Conservation (phyloP, 2,329 filamentous ascomycete species). For the Elsinoe batatas region DNA sequence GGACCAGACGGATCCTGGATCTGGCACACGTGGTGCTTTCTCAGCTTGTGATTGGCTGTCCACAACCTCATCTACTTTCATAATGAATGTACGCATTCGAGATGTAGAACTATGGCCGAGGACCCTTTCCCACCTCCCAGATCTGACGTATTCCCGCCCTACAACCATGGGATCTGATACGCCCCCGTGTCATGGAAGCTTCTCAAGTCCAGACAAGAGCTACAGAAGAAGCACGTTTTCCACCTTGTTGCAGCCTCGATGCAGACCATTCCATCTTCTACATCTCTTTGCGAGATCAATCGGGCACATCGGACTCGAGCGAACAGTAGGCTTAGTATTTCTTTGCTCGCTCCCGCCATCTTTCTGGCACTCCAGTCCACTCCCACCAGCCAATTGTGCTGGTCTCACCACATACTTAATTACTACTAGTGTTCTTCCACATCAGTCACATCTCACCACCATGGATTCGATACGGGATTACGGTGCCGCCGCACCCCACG, state of each 20-base stretch:
- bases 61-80: neutral
- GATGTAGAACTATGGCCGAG: too few relatives aligned
- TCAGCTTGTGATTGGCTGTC: neutral
- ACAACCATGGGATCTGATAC: neutral
- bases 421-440: neutral
- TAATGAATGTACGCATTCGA: too few relatives aligned
- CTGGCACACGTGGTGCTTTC: neutral
- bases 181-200: neutral
- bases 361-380: neutral
- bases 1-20: neutral
- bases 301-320: neutral
- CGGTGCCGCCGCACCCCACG: constrained; percentile 39
- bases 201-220: neutral
- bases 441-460: neutral
- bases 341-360: neutral
- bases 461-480: constrained; percentile 37
- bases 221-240: constrained; percentile 3
- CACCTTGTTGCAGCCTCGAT: neutral
- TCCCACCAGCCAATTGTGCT: neutral
- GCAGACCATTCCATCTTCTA: neutral
- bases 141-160: neutral
- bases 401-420: neutral
- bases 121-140: neutral
- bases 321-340: neutral
- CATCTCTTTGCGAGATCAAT: neutral